Conservation (phyloP, 805 yeast genomes). For the Candida broadrunensis region DNA sequence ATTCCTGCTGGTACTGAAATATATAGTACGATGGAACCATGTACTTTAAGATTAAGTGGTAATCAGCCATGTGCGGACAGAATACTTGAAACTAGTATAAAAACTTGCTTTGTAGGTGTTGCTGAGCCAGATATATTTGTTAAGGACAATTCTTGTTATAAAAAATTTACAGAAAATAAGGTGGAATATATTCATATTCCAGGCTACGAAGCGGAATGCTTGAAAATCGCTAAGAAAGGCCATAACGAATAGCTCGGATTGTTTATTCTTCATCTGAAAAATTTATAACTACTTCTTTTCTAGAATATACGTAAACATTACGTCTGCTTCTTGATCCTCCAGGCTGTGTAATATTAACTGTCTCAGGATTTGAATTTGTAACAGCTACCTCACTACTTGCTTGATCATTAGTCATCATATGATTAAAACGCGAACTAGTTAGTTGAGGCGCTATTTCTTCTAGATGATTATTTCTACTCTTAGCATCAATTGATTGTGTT, state of each 20-base stretch:
- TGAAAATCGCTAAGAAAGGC: conserved; percentile 71
- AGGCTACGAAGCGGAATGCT: conserved; percentile 73
- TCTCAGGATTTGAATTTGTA: not conserved
- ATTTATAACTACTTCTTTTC: conserved; percentile 32
- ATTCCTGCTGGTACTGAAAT: conserved; percentile 77
- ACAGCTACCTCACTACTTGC: not conserved
- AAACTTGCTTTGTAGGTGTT: conserved; percentile 86
- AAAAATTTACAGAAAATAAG: conserved; percentile 51
- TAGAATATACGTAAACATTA: conserved; percentile 37
- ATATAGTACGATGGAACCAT: conserved; percentile 98
- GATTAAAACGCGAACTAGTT: not conserved
- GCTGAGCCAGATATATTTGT: conserved; percentile 88
- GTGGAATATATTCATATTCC: conserved; percentile 77
- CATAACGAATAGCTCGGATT: conserved; percentile 32
- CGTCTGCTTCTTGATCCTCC: conserved; percentile 16
- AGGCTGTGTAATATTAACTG: not conserved
- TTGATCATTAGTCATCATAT: not conserved
- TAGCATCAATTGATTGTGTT: conserved; percentile 7
- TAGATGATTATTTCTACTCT: conserved; percentile 3
- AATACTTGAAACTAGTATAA: conserved; percentile 55
- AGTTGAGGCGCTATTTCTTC: conserved; percentile 3
- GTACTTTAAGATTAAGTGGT: conserved; percentile 85
- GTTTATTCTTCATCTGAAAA: conserved; percentile 18
- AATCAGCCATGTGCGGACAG: conserved; percentile 86
- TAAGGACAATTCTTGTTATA: conserved; percentile 64